Evolutionary conservation across 1,139 yeast species (phyloP).

Genomic region (Geotrichum aggregatum): DNA sequence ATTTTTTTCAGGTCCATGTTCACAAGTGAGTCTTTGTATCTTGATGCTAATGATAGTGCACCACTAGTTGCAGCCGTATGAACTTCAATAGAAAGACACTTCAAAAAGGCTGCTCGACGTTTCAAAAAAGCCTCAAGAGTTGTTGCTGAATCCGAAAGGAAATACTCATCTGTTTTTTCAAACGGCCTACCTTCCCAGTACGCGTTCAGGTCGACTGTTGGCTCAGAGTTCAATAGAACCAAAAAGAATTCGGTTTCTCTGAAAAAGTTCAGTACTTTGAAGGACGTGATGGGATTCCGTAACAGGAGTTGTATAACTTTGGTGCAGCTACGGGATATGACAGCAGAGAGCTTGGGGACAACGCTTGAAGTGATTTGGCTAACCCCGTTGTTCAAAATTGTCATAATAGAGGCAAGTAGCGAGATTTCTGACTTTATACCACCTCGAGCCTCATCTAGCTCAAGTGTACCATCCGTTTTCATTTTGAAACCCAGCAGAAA

Average conservation of each 20-base stretch:
- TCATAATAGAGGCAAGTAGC: slow-evolving; percentile 52
- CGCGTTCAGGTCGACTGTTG: slow-evolving; percentile 47
- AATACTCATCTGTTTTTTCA: slow-evolving; percentile 38
- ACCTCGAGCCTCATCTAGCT: slow-evolving; percentile 44
- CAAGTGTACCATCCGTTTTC: slow-evolving; percentile 42
- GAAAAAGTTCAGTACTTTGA: slow-evolving; percentile 50
- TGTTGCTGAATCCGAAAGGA: slow-evolving; percentile 39
- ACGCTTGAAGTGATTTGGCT: slow-evolving; percentile 42
- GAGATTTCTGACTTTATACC: slow-evolving; percentile 53
- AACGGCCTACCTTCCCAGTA: slow-evolving; percentile 54
- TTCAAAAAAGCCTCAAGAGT: slow-evolving; percentile 60
- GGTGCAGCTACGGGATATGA: slow-evolving; percentile 54
- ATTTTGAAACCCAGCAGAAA: slow-evolving; percentile 69
- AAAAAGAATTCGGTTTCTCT: slow-evolving; percentile 52
- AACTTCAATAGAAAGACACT: slow-evolving; percentile 67
- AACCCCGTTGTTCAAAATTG: slow-evolving; percentile 48
- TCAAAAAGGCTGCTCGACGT: slow-evolving; percentile 59
- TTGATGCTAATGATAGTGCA: slow-evolving; percentile 52
- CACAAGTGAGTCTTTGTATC: slow-evolving; percentile 53
- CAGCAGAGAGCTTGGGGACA: slow-evolving; percentile 53
- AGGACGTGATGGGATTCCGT: slow-evolving; percentile 52
- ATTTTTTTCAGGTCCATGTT: slow-evolving; percentile 31
- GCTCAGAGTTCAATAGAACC: slow-evolving; percentile 51
- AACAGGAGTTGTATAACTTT: slow-evolving; percentile 59
- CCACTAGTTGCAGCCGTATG: slow-evolving; percentile 54